These are phyloP conservation scores for Zygnema cylindricum DNA, from an alignment of 139 green algal genomes.

Conservation along the genomic window DNA sequence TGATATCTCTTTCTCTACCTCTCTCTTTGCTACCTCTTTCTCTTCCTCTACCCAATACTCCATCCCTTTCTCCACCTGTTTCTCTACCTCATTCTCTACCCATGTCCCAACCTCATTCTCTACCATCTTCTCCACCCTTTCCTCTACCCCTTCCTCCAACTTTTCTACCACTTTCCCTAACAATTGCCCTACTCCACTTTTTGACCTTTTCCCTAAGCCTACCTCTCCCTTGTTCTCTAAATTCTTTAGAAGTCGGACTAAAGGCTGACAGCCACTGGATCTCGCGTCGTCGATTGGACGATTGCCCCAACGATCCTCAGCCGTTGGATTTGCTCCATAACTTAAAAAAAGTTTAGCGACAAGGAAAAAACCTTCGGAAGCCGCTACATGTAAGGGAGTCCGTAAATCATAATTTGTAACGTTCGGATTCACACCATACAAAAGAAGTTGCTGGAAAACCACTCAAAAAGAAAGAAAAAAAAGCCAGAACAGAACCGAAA, in stretches of 20 bases:
- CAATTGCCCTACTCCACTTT: no score
- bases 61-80: no score
- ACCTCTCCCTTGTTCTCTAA: neutral
- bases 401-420: constrained; percentile 66
- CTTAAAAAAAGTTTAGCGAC: constrained; percentile 16
- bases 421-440: constrained; percentile 64
- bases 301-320: constrained; percentile 58
- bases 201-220: no score
- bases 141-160: no score
- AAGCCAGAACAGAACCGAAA: neutral
- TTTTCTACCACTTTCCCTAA: no score
- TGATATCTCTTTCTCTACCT: no score
- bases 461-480: neutral
- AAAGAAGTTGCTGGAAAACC: constrained; percentile 49
- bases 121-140: no score
- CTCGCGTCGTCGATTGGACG: constrained; percentile 28
- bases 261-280: constrained; percentile 13
- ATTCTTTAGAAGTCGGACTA: constrained; percentile 33
- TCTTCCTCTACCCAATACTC: no score
- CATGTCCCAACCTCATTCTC: no score
- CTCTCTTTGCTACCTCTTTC: no score
- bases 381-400: constrained; percentile 68
- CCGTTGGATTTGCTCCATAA: constrained; percentile 30
- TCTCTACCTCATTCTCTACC: no score
- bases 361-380: constrained; percentile 46